Evolutionary conservation across 331 rosid genomes (phyloP).

Genomic region (Stylosanthes scabra): DNA sequence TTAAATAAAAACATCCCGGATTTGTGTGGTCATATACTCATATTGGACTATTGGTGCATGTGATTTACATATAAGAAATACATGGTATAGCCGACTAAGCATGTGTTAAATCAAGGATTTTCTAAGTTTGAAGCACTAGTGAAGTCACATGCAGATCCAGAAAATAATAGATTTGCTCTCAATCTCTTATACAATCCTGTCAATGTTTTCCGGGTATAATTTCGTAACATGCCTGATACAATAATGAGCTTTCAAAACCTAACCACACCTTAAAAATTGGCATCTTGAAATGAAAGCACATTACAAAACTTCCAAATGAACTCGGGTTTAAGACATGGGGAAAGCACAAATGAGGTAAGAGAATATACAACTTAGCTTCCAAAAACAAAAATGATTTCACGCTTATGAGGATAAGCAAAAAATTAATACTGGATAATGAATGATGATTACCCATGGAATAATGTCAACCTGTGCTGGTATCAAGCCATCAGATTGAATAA

Average conservation of each 20-base stretch:
- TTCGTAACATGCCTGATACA: background rate
- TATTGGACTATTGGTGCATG: no score
- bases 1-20: no score
- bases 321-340: background rate
- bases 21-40: no score
- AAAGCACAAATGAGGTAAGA: background rate
- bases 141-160: background rate
- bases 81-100: background rate
- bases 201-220: background rate
- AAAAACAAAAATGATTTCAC: background rate
- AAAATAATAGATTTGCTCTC: slow-evolving; percentile 2
- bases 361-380: slow-evolving; percentile 32
- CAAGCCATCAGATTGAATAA: background rate
- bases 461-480: slow-evolving; percentile 16
- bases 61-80: no score
- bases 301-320: slow-evolving; percentile 5
- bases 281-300: background rate
- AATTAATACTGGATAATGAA: slow-evolving; percentile 5
- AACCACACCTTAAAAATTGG: slow-evolving; percentile 10
- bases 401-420: slow-evolving; percentile 21
- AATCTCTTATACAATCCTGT: background rate
- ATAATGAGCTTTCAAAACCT: background rate
- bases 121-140: background rate
- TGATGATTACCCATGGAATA: slow-evolving; percentile 21
- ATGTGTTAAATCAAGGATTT: background rate